phyloP scores from a whole-genome alignment of 495 filamentous ascomycete genomes.

The Terfezia claveryi region DNA sequence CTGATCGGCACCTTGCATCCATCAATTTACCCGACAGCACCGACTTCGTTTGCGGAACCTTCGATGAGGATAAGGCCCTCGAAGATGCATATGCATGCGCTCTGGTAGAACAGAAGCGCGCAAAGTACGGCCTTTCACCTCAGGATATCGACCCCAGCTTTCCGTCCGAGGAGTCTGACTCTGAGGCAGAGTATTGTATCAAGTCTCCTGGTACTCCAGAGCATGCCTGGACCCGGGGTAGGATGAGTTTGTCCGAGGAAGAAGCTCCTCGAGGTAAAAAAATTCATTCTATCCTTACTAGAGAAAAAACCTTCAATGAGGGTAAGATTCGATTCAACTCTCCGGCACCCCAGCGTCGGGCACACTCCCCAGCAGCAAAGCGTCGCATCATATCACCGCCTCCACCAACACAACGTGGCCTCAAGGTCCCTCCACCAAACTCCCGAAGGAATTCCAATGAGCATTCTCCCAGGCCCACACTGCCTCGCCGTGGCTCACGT shows the following conservation, averaged over 20 bases:
- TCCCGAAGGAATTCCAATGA: not conserved
- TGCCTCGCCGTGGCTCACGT: not conserved
- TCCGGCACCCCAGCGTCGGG: constrained; percentile 13
- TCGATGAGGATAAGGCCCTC: constrained; percentile 86
- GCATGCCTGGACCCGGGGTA: constrained; percentile 34
- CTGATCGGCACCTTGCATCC: not conserved
- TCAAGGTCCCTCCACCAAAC: not conserved
- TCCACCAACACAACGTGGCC: constrained; percentile 10
- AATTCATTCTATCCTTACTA: not conserved
- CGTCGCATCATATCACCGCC: constrained; percentile 22
- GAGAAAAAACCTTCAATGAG: constrained; percentile 17
- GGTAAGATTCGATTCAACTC: constrained; percentile 16
- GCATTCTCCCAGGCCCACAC: constrained; percentile 28
- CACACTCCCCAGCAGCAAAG: constrained; percentile 26
- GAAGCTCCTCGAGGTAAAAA: not conserved
- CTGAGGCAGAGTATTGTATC: constrained; percentile 36
- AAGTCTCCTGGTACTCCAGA: constrained; percentile 35
- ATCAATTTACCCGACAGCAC: constrained; percentile 76
- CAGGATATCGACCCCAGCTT: constrained; percentile 97
- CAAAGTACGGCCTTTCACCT: constrained; percentile 53
- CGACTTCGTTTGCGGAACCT: constrained; percentile 90
- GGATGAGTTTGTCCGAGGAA: constrained; percentile 11
- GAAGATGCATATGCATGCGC: constrained; percentile 80
- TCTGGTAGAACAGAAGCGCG: constrained; percentile 54
- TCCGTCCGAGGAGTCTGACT: constrained; percentile 60